Evolutionary conservation across 495 filamentous ascomycete species (phyloP).

Genomic region (Beverwykella pulmonaria): DNA sequence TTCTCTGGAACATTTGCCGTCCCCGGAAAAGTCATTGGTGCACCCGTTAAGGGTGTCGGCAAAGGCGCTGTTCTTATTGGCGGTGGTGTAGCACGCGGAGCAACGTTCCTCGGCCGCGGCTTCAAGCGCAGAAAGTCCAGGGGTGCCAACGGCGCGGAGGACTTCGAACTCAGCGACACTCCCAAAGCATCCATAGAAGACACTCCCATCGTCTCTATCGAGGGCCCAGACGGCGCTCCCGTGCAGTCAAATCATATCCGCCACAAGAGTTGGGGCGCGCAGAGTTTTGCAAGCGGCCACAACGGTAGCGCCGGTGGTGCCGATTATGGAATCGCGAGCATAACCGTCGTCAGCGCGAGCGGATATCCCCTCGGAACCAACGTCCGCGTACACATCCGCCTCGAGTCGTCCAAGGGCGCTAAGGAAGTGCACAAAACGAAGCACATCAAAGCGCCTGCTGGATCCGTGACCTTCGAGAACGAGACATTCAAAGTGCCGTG

Average conservation of each 20-base stretch:
- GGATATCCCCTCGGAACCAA: conserved; percentile 80
- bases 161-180: conserved; percentile 17
- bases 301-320: conserved; percentile 54
- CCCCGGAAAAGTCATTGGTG: conserved; percentile 91
- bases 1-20: conserved; percentile 90
- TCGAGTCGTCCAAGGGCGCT: conserved; percentile 62
- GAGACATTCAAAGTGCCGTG: conserved; percentile 69
- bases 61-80: conserved; percentile 66
- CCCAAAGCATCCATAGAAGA: conserved; percentile 30
- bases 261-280: conserved; percentile 66
- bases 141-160: conserved; percentile 49
- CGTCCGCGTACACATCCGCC: conserved; percentile 74
- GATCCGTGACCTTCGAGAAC: conserved; percentile 63
- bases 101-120: conserved; percentile 79
- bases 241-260: conserved; percentile 56
- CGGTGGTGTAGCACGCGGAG: conserved; percentile 78
- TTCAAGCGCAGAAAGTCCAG: conserved; percentile 68
- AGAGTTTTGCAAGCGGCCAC: conserved; percentile 57
- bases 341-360: conserved; percentile 76
- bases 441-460: conserved; percentile 63
- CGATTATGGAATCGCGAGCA: conserved; percentile 68
- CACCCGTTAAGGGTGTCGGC: conserved; percentile 86
- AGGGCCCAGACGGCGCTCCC: conserved; percentile 42
- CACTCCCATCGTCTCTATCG: conserved; percentile 39
- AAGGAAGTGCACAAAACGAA: conserved; percentile 90